Conservation (phyloP, 225 moss, liverwort and hornwort genomes). For the Polytrichum formosum region DNA sequence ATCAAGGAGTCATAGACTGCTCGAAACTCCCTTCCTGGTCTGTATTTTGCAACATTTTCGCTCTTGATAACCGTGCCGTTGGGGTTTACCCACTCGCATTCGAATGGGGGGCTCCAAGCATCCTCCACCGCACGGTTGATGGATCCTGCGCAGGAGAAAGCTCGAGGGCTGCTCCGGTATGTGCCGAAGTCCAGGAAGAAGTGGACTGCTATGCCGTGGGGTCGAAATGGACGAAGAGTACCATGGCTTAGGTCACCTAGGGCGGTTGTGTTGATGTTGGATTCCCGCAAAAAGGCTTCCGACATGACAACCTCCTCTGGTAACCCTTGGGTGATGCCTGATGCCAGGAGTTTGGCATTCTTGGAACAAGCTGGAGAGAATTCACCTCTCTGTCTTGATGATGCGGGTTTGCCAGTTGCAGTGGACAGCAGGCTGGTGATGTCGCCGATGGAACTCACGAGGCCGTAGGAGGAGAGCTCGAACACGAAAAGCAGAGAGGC, state of each 20-base stretch:
- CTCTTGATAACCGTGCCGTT: constrained; percentile 22
- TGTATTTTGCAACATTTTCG: constrained; percentile 41
- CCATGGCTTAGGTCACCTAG: constrained; percentile 23
- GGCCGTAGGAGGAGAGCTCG: no score
- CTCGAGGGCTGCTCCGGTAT: constrained; percentile 46
- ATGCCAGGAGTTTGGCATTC: no score
- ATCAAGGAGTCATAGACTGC: constrained; percentile 32
- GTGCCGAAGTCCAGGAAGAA: constrained; percentile 51
- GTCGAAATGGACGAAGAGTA: constrained; percentile 32
- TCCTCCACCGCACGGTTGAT: constrained; percentile 34
- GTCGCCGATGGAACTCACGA: no score
- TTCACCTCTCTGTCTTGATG: no score
- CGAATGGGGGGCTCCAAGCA: constrained; percentile 33
- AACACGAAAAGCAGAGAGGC: no score
- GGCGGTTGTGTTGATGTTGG: constrained; percentile 9
- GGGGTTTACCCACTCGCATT: constrained; percentile 36
- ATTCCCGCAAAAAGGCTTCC: constrained; percentile 23
- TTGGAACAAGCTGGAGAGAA: no score
- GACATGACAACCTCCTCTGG: constrained; percentile 6
- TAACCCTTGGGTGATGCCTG: no score
- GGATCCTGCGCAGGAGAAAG: constrained; percentile 39
- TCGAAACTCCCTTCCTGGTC: constrained; percentile 38
- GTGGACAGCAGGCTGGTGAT: no score
- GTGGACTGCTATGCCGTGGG: constrained; percentile 43
- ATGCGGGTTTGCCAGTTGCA: no score